Base-by-base conservation (phyloP, 805 yeast species). In the Suhomyces tanzawaensis region DNA sequence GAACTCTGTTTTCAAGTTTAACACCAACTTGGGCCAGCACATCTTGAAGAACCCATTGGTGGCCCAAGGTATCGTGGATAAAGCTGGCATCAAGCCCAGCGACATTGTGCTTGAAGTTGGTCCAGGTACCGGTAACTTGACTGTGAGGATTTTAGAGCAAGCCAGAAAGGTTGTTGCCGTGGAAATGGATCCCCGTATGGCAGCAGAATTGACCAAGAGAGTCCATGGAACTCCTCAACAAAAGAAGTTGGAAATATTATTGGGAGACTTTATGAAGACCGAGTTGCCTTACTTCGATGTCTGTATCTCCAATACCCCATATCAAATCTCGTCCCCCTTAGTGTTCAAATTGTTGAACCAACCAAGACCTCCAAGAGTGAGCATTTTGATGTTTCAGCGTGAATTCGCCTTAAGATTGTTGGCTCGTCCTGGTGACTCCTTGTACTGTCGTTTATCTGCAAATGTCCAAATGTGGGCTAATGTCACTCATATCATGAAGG, bases 391-490 rank as follows among this genome's bases (percentile, higher is more conserved):
- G 99, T 93, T 93, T 63, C 99, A 93, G 69, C 76, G 98, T 58
- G 99, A 93, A 59, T 93, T 93, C 57, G 99, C 99, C 2, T 62
- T 93, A 65, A 82, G 97, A 54, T 69, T 93, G 39, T 71, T 93
- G 37, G 99, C 99, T 1, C 78, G 95, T 51, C 98, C 99, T 0
- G 99, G 99, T n/a, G 98, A 93, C 52, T 63, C 87, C 1, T 70
- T 93, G 27, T 93, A 91, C 68, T 89, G 96, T 63, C 77, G 99
- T 55, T 72, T 93, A 38, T 84, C 95, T 22, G 98, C 96, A 21
- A 93, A 93, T 57, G 98, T 93, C 1, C 99, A 93, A 58, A 91
- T 93, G 98, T 93, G 98, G 97, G 96, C 97, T n/a, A 87, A 87
- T 48, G 97, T 93, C 12, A 89, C 95, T 6, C 99, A 93, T 60